Base-by-base conservation (phyloP, 192 early-diverging fungal species). In the Entomortierella parvispora region DNA sequence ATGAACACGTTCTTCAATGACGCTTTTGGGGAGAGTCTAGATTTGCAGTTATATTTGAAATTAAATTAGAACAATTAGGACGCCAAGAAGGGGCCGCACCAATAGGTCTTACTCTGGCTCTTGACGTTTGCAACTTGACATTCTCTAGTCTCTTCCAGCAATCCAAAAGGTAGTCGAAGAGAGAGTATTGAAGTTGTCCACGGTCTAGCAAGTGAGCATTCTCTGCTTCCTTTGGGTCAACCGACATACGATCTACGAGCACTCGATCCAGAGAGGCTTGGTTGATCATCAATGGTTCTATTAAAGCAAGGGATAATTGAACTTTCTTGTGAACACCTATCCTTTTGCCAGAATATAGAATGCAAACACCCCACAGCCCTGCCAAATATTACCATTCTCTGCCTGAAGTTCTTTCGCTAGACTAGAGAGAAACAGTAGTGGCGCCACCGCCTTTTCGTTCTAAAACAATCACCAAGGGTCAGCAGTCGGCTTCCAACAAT, bases 181-280 rank as follows among this genome's bases (percentile, higher is more conserved):
- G 45, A 15, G 77, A 58, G 2, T 62, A 56, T n/a, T 52, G 58
- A 23, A 72, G 54, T 7, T 82, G 81, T 34, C 74, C 68, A 26
- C 78, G 74, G 22, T 54, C 65, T 22, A 72, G 31, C 4, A 79
- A 17, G 18, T 15, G 31, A 14, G 77, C 70, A 10, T 80, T 69
- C 10, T 71, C 69, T 15, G 81, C 80, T 11, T 86, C 87, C 23
- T 82, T 74, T 0, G 85, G 84, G 40, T 87, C 84, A 6, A 89
- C 48, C 17, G 90, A 90, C 37, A 94, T 82, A 14, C 92, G 87
- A 20, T 90, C 90, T 42, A 94, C 80, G 22, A 94, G 82, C 17
- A 89, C 84, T 17, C 88, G 85, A 71, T 94, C 93, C 25, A 94
- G 55, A 42, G 82, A 83, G 8, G 70, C 66, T 40, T 82, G 71